These are phyloP conservation scores for Glycine soja DNA, from an alignment of 306 rosid species.

Conservation along the genomic window DNA sequence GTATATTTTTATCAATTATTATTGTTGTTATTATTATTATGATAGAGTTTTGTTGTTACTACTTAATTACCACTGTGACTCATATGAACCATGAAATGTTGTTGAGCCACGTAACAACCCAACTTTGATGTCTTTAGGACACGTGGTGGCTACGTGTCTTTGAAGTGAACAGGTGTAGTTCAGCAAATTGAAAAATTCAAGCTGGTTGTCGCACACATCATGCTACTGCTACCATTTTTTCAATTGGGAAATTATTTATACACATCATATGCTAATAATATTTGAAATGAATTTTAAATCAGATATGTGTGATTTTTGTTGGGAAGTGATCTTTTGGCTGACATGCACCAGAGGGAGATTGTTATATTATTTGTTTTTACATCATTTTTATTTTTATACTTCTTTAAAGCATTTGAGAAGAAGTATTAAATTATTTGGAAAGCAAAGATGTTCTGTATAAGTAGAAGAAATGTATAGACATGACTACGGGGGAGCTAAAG, in stretches of 20 bases:
- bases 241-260: neutral
- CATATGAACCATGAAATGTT: constrained; percentile 14
- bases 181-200: neutral
- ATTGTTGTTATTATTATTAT: neutral
- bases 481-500: no score
- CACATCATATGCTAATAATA: neutral
- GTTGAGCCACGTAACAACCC: constrained; percentile 32
- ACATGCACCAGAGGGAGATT: neutral
- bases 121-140: constrained; percentile 17
- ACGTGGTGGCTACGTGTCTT: constrained; percentile 51
- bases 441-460: no score
- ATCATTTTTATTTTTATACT: no score
- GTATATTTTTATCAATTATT: no score
- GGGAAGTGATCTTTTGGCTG: neutral
- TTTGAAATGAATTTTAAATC: no score
- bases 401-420: no score
- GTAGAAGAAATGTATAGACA: no score
- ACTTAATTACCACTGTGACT: neutral
- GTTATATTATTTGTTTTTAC: no score
- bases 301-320: no score
- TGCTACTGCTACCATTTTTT: neutral
- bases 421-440: no score
- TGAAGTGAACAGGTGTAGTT: constrained; percentile 9
- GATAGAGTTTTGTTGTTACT: no score
- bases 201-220: neutral